A percentile compares a stretch with the other conserved stretches of the same genome.
Evolutionary conservation across 1,284 basidiomycete species (phyloP).

Genomic region (Papiliotrema terrestris): DNA sequence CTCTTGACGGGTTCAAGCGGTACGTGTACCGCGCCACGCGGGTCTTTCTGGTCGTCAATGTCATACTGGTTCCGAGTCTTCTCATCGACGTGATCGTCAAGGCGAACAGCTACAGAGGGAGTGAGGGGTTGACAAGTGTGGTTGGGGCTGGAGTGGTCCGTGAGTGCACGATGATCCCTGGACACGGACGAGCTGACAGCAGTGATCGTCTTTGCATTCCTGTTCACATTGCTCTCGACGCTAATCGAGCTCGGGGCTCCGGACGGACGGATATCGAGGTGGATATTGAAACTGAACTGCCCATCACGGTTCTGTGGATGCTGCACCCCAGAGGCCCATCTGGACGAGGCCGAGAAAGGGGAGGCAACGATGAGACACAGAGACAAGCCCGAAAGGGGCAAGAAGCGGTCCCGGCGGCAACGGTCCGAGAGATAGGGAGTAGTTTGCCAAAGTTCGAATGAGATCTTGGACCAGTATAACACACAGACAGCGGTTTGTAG

Average conservation of each 20-base stretch:
- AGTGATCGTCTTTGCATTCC: conserved; percentile 4
- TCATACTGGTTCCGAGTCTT: conserved; percentile 11
- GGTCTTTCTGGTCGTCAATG: conserved; percentile 1
- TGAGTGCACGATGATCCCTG: background rate
- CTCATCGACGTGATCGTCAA: conserved; percentile 2
- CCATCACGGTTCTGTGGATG: no score
- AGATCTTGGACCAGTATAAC: no score
- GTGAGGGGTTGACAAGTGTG: background rate
- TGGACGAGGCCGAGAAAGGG: no score
- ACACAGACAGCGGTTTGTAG: no score
- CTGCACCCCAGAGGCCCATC: no score
- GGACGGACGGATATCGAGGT: background rate
- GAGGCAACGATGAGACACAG: no score
- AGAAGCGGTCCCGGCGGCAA: no score
- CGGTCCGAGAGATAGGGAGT: no score
- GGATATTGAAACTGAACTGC: no score
- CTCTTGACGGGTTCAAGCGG: background rate
- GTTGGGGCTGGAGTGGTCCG: conserved; percentile 1
- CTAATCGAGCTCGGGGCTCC: conserved; percentile 4
- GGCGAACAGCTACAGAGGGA: background rate
- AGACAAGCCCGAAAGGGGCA: no score
- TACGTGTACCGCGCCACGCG: background rate
- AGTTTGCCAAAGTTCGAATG: no score
- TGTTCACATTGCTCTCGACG: conserved; percentile 1
- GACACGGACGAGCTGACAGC: background rate